These are phyloP conservation scores for Mycocentrospora acerina DNA, from an alignment of 2,329 filamentous ascomycete genomes.

Conservation along the genomic window DNA sequence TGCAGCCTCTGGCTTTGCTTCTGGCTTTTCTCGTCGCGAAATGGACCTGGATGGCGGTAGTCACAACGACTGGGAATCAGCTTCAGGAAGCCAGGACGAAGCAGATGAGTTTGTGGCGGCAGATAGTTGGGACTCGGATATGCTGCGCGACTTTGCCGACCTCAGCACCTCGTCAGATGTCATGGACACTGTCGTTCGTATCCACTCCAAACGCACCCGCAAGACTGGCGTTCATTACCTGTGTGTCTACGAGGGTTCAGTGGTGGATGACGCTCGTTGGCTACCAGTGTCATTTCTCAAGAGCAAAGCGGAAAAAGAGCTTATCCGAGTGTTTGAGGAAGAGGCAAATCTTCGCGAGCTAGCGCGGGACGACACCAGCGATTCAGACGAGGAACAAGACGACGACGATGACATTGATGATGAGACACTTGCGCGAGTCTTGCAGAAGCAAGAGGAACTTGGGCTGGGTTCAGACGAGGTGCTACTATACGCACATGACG, in stretches of 20 bases:
- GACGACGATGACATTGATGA: slow-evolving; percentile 54
- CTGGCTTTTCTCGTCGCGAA: slow-evolving; percentile 34
- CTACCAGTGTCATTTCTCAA: slow-evolving; percentile 39
- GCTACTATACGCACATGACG: slow-evolving; percentile 56
- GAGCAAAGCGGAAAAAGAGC: slow-evolving; percentile 20
- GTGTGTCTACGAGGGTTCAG: slow-evolving; percentile 50
- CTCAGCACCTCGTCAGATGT: slow-evolving; percentile 54
- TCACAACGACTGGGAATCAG: slow-evolving; percentile 35
- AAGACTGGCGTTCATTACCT: slow-evolving; percentile 53
- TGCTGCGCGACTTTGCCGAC: slow-evolving; percentile 51
- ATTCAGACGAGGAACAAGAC: slow-evolving; percentile 45
- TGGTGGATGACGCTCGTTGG: slow-evolving; percentile 54
- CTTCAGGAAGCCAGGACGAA: slow-evolving; percentile 12
- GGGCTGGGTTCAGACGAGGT: slow-evolving; percentile 63
- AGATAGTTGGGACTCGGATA: slow-evolving; percentile 47
- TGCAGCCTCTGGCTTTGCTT: slow-evolving; percentile 25
- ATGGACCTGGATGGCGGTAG: slow-evolving; percentile 35
- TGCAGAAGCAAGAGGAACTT: slow-evolving; percentile 64
- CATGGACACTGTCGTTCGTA: slow-evolving; percentile 43
- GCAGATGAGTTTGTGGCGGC: slow-evolving; percentile 11
- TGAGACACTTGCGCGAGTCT: slow-evolving; percentile 61
- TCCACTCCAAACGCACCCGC: slow-evolving; percentile 51
- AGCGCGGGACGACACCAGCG: slow-evolving; percentile 22
- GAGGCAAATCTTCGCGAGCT: slow-evolving; percentile 14
- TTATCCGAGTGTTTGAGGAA: slow-evolving; percentile 34